A percentile compares a stretch with the other conserved stretches of the same genome.
Evolutionary conservation across 2,329 filamentous ascomycete species (phyloP).

Genomic region (Anthostomella pinea): DNA sequence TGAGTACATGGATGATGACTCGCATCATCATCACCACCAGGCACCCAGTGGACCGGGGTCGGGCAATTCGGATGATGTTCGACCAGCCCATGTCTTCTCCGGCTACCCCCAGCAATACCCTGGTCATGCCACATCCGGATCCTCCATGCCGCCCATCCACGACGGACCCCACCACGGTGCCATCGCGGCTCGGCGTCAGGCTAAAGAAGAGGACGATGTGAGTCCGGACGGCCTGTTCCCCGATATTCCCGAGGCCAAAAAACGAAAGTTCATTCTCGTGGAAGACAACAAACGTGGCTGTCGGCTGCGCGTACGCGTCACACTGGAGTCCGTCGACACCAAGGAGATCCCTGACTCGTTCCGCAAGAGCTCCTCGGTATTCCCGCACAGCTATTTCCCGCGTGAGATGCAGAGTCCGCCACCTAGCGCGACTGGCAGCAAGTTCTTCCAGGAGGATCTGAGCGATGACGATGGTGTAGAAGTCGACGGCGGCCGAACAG

Average conservation of each 20-base stretch:
- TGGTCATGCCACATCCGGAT: slow-evolving; percentile 39
- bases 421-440: slow-evolving; percentile 68
- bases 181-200: slow-evolving; percentile 30
- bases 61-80: slow-evolving; percentile 55
- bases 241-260: slow-evolving; percentile 83
- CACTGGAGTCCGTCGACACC: slow-evolving; percentile 89
- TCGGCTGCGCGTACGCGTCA: slow-evolving; percentile 84
- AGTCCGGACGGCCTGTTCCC: slow-evolving; percentile 75
- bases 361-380: slow-evolving; percentile 85
- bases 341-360: slow-evolving; percentile 96
- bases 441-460: slow-evolving; percentile 68
- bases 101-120: slow-evolving; percentile 34
- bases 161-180: slow-evolving; percentile 35
- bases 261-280: slow-evolving; percentile 94
- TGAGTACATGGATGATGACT: slow-evolving; percentile 61
- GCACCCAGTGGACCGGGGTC: slow-evolving; percentile 52
- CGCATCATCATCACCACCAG: slow-evolving; percentile 66
- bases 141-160: slow-evolving; percentile 36
- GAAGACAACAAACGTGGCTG: slow-evolving; percentile 81
- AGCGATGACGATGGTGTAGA: slow-evolving; percentile 58
- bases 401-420: slow-evolving; percentile 88
- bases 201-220: slow-evolving; percentile 47
- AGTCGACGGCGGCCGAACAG: slow-evolving; percentile 44
- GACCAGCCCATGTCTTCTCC: slow-evolving; percentile 36
- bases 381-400: slow-evolving; percentile 86